phyloP scores from a whole-genome alignment of 768 basidiomycete species.

The Hebeloma cylindrosporum region DNA sequence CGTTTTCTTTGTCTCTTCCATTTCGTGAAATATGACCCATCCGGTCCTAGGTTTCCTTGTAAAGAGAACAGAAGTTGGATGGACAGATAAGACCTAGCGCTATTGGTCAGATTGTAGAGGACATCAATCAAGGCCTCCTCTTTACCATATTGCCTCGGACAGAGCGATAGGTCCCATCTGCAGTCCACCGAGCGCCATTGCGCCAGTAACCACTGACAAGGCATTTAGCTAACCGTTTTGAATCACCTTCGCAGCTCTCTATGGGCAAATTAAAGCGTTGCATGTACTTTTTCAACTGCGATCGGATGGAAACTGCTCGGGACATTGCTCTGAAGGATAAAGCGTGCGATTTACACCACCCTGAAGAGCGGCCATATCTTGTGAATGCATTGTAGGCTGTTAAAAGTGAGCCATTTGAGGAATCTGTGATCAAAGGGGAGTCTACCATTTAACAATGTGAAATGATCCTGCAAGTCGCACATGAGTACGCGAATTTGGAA shows the following conservation, averaged over 20 bases:
- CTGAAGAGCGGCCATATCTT: slow-evolving; percentile 76
- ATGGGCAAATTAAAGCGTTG: slow-evolving; percentile 80
- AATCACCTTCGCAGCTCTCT: slow-evolving; percentile 90
- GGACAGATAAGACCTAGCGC: slow-evolving; percentile 76
- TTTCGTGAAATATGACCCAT: slow-evolving; percentile 95
- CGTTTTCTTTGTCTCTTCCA: slow-evolving; percentile 94
- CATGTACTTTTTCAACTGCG: slow-evolving; percentile 96
- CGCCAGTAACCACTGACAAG: slow-evolving; percentile 93
- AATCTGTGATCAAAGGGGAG: too few species aligned
- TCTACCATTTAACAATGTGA: slow-evolving; percentile 93
- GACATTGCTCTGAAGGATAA: slow-evolving; percentile 94
- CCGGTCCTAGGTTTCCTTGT: slow-evolving; percentile 87
- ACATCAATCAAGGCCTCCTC: background rate
- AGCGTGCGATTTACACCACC: slow-evolving; percentile 92
- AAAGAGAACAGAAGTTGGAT: slow-evolving; percentile 93
- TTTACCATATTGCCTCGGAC: slow-evolving; percentile 79
- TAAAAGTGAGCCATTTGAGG: background rate
- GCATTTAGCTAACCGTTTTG: slow-evolving; percentile 78
- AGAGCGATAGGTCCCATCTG: slow-evolving; percentile 91
- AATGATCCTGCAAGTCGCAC: slow-evolving; percentile 67
- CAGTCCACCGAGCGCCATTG: slow-evolving; percentile 87
- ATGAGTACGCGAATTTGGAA: background rate
- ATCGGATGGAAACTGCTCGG: slow-evolving; percentile 88
- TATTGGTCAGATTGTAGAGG: background rate
- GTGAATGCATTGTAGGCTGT: slow-evolving; percentile 92